Percentiles rank a stretch among this genome's conserved stretches.
These are phyloP conservation scores for Corchorus capsularis DNA, from an alignment of 345 rosid species.

Conservation along the genomic window DNA sequence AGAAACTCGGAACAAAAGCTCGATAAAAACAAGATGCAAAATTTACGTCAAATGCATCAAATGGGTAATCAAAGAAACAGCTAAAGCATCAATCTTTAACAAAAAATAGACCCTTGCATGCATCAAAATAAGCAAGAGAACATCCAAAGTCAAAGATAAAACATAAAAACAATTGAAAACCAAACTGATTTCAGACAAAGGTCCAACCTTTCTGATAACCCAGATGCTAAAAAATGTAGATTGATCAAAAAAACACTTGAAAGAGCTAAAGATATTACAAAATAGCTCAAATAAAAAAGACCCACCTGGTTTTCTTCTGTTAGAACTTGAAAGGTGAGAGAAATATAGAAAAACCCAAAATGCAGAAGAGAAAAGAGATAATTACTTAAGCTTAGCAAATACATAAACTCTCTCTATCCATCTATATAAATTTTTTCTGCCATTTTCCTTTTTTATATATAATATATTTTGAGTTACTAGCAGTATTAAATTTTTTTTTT, in stretches of 20 bases:
- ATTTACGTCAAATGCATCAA: conserved; percentile 14
- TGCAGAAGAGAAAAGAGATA: conserved; percentile 20
- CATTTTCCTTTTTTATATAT: background rate
- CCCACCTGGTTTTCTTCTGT: conserved; percentile 38
- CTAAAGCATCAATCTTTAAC: conserved; percentile 3
- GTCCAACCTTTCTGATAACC: conserved; percentile 7
- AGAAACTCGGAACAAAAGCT: background rate
- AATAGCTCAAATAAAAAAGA: conserved; percentile 7
- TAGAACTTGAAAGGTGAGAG: conserved; percentile 17
- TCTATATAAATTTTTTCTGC: background rate
- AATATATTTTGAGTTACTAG: background rate
- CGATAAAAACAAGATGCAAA: conserved; percentile 21
- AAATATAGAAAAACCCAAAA: conserved; percentile 22
- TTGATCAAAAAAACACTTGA: background rate
- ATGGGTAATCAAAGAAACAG: conserved; percentile 13
- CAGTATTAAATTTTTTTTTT: background rate
- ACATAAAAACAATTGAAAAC: conserved; percentile 8
- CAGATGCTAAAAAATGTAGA: conserved; percentile 1
- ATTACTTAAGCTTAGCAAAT: conserved; percentile 11
- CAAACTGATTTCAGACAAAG: conserved; percentile 13
- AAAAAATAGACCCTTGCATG: background rate
- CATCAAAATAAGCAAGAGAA: conserved; percentile 20
- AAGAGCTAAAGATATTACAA: background rate
- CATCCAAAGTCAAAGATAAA: background rate
- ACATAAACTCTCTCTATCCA: background rate